Conservation (phyloP, 495 filamentous ascomycete species). For the Eremomyces bilateralis region DNA sequence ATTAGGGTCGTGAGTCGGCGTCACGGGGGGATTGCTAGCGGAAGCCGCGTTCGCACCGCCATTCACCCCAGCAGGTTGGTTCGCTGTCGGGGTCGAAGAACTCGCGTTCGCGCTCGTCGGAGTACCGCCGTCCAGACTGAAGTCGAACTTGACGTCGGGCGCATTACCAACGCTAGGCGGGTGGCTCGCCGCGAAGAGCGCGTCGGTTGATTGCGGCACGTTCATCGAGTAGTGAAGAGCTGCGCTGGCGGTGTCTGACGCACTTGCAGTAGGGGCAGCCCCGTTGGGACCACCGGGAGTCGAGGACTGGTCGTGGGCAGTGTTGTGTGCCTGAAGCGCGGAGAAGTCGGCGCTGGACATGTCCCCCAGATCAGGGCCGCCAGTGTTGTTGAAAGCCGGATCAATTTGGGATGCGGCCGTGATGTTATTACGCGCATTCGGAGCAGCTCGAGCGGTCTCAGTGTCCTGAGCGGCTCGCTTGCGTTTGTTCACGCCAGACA, state of each 20-base stretch:
- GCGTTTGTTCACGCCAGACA: no score
- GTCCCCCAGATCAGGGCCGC: constrained; percentile 13
- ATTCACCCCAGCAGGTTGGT: constrained; percentile 25
- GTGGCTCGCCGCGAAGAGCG: constrained; percentile 32
- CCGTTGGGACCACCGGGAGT: constrained; percentile 12
- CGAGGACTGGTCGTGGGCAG: constrained; percentile 9
- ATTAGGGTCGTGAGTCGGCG: constrained; percentile 9
- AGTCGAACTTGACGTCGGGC: constrained; percentile 5
- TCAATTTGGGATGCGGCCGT: constrained; percentile 12
- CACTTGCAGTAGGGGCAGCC: constrained; percentile 19
- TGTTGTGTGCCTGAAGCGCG: constrained; percentile 6
- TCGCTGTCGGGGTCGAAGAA: constrained; percentile 5
- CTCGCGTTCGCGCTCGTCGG: constrained; percentile 11
- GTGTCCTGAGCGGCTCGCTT: constrained; percentile 19
- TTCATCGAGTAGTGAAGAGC: constrained; percentile 45
- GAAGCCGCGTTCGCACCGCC: constrained; percentile 19
- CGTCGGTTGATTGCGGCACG: constrained; percentile 47
- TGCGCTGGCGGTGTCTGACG: constrained; percentile 50
- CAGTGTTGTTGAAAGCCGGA: constrained; percentile 6
- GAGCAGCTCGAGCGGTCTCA: constrained; percentile 10
- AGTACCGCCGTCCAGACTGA: constrained; percentile 20
- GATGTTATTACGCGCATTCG: constrained; percentile 5
- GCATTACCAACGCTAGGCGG: constrained; percentile 9
- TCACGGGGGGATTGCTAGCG: constrained; percentile 11
- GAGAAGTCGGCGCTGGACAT: constrained; percentile 8